A percentile compares a stretch with the other conserved stretches of the same genome.
phyloP scores from a whole-genome alignment of 139 green algal genomes.

The Chlorella ohadii region DNA sequence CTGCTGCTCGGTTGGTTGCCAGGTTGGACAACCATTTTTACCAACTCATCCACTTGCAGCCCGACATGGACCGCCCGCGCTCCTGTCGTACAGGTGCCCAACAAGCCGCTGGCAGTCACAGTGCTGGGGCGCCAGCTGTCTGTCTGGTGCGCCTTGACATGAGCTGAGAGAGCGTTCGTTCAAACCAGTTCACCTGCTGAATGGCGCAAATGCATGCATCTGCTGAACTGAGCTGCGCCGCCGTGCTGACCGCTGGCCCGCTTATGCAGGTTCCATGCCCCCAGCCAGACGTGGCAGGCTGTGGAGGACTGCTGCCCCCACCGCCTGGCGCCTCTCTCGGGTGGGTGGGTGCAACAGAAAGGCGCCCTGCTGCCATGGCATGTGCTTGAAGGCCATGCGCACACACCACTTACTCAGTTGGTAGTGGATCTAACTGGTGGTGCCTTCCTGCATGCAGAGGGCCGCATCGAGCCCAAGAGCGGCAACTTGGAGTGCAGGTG shows the following conservation, averaged over 20 bases:
- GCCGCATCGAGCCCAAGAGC: conserved; percentile 53
- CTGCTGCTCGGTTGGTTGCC: background rate
- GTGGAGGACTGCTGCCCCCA: conserved; percentile 66
- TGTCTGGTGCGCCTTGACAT: conserved; percentile 40
- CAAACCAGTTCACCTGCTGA: background rate
- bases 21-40: too few species aligned
- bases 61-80: too few species aligned
- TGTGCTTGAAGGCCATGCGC: too few species aligned
- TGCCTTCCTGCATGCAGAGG: too few species aligned
- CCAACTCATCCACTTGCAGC: too few species aligned
- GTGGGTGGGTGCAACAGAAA: background rate
- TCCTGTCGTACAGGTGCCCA: conserved; percentile 12
- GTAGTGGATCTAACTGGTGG: too few species aligned
- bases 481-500: conserved; percentile 60
- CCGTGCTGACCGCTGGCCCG: too few species aligned
- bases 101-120: conserved; percentile 23
- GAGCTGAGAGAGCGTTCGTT: background rate
- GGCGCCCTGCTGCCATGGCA: too few species aligned
- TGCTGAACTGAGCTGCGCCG: background rate
- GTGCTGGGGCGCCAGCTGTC: conserved; percentile 59
- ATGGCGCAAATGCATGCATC: background rate
- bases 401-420: too few species aligned
- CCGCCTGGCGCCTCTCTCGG: conserved; percentile 66
- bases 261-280: background rate
- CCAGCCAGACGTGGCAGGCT: conserved; percentile 38